Conservation (phyloP, 768 basidiomycete genomes). For the Trametes cingulata region DNA sequence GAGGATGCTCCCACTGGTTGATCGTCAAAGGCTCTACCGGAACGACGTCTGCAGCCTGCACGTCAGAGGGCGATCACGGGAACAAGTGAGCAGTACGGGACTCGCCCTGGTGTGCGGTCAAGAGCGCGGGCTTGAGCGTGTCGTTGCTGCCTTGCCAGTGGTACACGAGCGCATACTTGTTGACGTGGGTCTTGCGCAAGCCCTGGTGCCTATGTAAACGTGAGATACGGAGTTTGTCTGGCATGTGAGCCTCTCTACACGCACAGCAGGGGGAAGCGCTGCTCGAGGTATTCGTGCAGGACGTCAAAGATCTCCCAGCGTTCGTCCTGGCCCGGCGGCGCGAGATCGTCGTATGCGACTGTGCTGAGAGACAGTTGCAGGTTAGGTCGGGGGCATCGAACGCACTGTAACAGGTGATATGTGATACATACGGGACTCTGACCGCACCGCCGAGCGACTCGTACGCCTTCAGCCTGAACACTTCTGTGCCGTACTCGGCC, state of each 20-base stretch:
- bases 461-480: conserved; percentile 19
- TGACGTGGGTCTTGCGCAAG: conserved; percentile 66
- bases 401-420: neutral
- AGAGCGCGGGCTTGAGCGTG: conserved; percentile 65
- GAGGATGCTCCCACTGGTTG: conserved; percentile 55
- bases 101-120: conserved; percentile 68
- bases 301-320: conserved; percentile 38
- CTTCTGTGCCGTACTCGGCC: conserved; percentile 1
- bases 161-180: conserved; percentile 74
- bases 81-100: neutral
- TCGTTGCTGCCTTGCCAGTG: conserved; percentile 68
- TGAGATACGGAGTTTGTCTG: neutral
- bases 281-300: conserved; percentile 39
- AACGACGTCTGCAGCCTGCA: conserved; percentile 49
- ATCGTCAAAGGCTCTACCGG: conserved; percentile 55
- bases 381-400: neutral
- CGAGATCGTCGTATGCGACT: conserved; percentile 32
- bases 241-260: neutral
- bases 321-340: conserved; percentile 29
- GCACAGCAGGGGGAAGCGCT: conserved; percentile 42
- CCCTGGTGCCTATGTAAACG: conserved; percentile 48
- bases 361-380: conserved; percentile 20
- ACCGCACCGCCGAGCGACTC: conserved; percentile 20
- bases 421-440: conserved; percentile 17
- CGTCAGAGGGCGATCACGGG: neutral